Evolutionary conservation across 116 monocot genomes (phyloP).

Genomic region (Papilionanthe hybrid): DNA sequence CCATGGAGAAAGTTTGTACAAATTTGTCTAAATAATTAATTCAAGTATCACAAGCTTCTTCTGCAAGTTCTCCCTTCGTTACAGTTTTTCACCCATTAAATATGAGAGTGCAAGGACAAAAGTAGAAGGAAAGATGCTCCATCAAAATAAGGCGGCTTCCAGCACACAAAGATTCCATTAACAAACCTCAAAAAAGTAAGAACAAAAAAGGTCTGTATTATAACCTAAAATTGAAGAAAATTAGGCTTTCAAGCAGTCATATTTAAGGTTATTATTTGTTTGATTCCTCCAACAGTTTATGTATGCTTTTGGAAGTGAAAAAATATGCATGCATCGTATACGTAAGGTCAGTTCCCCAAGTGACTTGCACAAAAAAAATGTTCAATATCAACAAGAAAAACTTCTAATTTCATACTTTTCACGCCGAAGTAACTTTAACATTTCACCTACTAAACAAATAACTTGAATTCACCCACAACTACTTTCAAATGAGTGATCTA

Average conservation of each 20-base stretch:
- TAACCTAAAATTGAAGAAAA: neutral
- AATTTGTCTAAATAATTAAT: neutral
- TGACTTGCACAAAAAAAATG: neutral
- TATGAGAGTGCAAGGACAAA: neutral
- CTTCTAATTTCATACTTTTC: neutral
- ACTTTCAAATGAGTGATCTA: neutral
- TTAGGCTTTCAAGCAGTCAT: neutral
- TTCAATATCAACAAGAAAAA: neutral
- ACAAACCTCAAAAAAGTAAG: neutral
- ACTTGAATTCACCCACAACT: neutral
- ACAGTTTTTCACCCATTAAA: neutral
- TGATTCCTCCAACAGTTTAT: neutral
- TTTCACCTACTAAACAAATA: neutral
- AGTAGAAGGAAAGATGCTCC: neutral
- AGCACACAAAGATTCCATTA: neutral
- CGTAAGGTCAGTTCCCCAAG: neutral
- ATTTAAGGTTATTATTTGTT: neutral
- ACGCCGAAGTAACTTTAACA: neutral
- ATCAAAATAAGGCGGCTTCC: neutral
- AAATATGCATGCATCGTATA: neutral
- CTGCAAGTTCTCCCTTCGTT: neutral
- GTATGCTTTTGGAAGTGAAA: neutral
- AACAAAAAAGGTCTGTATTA: neutral
- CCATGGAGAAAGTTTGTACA: neutral
- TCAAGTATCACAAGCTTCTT: neutral